These are phyloP conservation scores for Microbotryomycetes sp. DNA, from an alignment of 1,284 basidiomycete genomes.

Conservation along the genomic window DNA sequence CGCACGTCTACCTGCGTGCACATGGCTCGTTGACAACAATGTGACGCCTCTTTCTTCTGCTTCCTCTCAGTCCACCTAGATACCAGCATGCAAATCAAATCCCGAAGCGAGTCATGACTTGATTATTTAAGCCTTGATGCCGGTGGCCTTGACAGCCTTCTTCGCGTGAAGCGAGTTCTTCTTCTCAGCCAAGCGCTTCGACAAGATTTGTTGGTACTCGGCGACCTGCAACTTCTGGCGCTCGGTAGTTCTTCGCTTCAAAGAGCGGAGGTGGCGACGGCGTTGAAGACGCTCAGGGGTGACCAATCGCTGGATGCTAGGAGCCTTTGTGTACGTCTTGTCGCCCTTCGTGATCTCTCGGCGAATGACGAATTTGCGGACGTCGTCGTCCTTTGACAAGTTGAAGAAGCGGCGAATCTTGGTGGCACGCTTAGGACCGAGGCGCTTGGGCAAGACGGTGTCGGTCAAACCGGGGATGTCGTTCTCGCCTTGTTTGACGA, in stretches of 20 bases:
- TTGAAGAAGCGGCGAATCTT: slow-evolving; percentile 99
- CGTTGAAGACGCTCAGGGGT: slow-evolving; percentile 93
- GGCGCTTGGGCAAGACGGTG: slow-evolving; percentile 84
- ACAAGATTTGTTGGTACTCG: slow-evolving; percentile 56
- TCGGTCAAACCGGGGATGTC: slow-evolving; percentile 93
- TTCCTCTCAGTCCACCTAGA: no score
- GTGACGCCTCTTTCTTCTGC: no score
- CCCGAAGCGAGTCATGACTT: no score
- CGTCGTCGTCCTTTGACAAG: slow-evolving; percentile 95
- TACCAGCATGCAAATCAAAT: no score
- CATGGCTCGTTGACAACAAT: no score
- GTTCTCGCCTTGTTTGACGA: slow-evolving; percentile 93
- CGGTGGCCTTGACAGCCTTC: slow-evolving; percentile 42
- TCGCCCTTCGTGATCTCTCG: slow-evolving; percentile 92
- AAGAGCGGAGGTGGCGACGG: slow-evolving; percentile 82
- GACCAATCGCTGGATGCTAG: slow-evolving; percentile 69
- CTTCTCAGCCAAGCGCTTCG: slow-evolving; percentile 89
- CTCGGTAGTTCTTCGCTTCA: slow-evolving; percentile 83
- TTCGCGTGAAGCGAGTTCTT: slow-evolving; percentile 62
- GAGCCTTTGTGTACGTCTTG: slow-evolving; percentile 95
- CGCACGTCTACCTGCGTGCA: no score
- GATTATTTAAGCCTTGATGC: neutral
- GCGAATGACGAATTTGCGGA: slow-evolving; percentile 85
- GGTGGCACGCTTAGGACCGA: slow-evolving; percentile 85
- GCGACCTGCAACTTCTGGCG: slow-evolving; percentile 59